Percentiles rank a stretch among this genome's conserved stretches.
phyloP scores from a whole-genome alignment of 2,329 filamentous ascomycete species.

The Talaromyces sp. region DNA sequence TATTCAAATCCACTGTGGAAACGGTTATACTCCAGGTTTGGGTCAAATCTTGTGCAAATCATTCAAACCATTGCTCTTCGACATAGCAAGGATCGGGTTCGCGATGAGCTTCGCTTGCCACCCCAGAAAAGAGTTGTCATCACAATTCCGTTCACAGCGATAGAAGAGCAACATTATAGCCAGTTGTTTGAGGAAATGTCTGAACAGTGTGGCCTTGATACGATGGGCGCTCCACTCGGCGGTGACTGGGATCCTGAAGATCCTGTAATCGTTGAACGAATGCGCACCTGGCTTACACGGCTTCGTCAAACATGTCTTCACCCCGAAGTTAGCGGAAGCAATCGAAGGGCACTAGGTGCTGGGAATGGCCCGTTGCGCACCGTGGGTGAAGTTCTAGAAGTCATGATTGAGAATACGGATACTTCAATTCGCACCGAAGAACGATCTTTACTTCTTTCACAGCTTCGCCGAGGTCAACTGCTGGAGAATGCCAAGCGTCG shows the following conservation, averaged over 20 bases:
- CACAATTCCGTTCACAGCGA: conserved; percentile 82
- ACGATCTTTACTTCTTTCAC: conserved; percentile 64
- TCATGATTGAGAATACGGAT: conserved; percentile 89
- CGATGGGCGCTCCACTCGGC: conserved; percentile 63
- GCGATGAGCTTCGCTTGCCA: conserved; percentile 77
- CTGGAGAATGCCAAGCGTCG: conserved; percentile 73
- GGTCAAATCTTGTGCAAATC: conserved; percentile 66
- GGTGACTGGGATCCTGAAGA: conserved; percentile 68
- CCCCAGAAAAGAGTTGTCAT: conserved; percentile 84
- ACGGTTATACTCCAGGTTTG: conserved; percentile 63
- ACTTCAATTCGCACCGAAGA: conserved; percentile 67
- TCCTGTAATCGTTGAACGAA: conserved; percentile 61
- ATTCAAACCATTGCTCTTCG: conserved; percentile 75
- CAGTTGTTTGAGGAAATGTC: conserved; percentile 76
- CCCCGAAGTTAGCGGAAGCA: conserved; percentile 74
- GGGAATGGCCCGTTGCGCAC: conserved; percentile 72
- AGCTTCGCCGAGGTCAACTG: conserved; percentile 73
- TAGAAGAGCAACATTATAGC: conserved; percentile 89
- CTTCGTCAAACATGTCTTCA: conserved; percentile 84
- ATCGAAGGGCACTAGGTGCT: conserved; percentile 65
- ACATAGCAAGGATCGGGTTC: conserved; percentile 81
- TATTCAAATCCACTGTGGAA: conserved; percentile 68
- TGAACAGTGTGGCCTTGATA: conserved; percentile 66
- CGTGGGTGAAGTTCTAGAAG: conserved; percentile 80
- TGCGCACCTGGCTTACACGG: conserved; percentile 77